phyloP scores from a whole-genome alignment of 176 grass and related monocot species.

The Avena sativa region DNA sequence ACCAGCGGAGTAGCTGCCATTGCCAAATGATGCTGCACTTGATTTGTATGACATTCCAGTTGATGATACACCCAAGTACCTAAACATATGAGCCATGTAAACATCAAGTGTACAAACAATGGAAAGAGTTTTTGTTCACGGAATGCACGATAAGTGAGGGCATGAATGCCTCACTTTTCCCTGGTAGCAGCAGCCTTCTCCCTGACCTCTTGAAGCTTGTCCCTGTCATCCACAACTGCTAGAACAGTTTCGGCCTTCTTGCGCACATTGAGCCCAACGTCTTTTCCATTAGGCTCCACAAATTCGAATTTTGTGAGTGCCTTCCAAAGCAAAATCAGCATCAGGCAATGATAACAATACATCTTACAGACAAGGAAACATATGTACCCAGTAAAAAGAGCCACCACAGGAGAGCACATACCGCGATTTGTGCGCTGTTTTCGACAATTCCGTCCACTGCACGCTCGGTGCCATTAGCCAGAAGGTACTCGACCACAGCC shows the following conservation, averaged over 20 bases:
- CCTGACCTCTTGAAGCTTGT: slow-evolving; percentile 72
- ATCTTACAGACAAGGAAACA: background rate
- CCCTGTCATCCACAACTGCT: slow-evolving; percentile 68
- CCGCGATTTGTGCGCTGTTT: slow-evolving; percentile 66
- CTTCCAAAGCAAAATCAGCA: slow-evolving; percentile 43
- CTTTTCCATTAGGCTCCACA: slow-evolving; percentile 77
- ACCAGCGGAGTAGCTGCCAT: slow-evolving; percentile 49
- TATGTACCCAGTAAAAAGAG: background rate
- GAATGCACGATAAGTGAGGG: background rate
- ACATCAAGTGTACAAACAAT: slow-evolving; percentile 23
- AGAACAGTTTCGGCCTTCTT: slow-evolving; percentile 75
- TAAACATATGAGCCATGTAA: slow-evolving; percentile 34
- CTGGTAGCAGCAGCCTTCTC: slow-evolving; percentile 61
- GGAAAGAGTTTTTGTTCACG: background rate
- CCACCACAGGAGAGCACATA: slow-evolving; percentile 22
- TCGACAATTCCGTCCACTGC: slow-evolving; percentile 62
- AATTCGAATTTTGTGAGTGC: slow-evolving; percentile 60
- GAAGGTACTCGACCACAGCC: slow-evolving; percentile 71
- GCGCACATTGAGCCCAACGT: slow-evolving; percentile 70
- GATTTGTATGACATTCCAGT: slow-evolving; percentile 60
- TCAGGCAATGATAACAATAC: background rate
- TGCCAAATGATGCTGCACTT: slow-evolving; percentile 45
- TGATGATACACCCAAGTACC: slow-evolving; percentile 74
- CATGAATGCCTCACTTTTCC: slow-evolving; percentile 59
- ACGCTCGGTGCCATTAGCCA: slow-evolving; percentile 74